These are phyloP conservation scores for Ascochyta rabiei DNA, from an alignment of 2,329 filamentous ascomycete species.

Conservation along the genomic window DNA sequence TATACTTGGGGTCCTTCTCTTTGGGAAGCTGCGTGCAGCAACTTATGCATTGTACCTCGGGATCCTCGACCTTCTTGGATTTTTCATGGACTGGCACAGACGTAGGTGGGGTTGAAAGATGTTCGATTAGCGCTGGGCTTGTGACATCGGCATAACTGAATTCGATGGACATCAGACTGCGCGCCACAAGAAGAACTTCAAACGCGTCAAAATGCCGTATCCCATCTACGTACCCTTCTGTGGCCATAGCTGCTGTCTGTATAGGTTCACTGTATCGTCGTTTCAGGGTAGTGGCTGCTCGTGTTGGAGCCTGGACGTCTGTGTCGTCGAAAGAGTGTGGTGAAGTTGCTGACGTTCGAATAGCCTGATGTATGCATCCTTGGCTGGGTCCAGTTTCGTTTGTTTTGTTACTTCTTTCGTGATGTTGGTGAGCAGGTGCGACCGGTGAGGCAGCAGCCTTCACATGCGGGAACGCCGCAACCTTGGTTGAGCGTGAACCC, in stretches of 20 bases:
- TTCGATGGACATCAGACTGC: slow-evolving; percentile 16
- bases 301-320: slow-evolving; percentile 4
- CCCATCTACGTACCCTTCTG: slow-evolving; percentile 1
- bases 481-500: slow-evolving; percentile 38
- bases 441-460: slow-evolving; percentile 24
- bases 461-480: slow-evolving; percentile 23
- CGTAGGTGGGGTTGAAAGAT: background rate
- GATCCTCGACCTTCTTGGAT: background rate
- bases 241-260: background rate
- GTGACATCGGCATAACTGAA: background rate
- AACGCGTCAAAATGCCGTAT: slow-evolving; percentile 4
- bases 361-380: slow-evolving; percentile 3
- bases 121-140: background rate
- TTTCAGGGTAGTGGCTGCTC: background rate
- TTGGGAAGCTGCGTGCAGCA: slow-evolving; percentile 24
- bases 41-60: slow-evolving; percentile 27
- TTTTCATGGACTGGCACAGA: background rate
- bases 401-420: slow-evolving; percentile 15
- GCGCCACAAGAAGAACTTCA: slow-evolving; percentile 12
- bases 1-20: slow-evolving; percentile 9
- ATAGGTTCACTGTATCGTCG: slow-evolving; percentile 26
- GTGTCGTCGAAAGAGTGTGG: slow-evolving; percentile 18
- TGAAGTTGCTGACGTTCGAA: background rate
- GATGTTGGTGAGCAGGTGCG: slow-evolving; percentile 16
- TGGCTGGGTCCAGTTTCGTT: slow-evolving; percentile 17